Conservation (phyloP, 2,329 filamentous ascomycete species). For the Emergomyces orientalis region DNA sequence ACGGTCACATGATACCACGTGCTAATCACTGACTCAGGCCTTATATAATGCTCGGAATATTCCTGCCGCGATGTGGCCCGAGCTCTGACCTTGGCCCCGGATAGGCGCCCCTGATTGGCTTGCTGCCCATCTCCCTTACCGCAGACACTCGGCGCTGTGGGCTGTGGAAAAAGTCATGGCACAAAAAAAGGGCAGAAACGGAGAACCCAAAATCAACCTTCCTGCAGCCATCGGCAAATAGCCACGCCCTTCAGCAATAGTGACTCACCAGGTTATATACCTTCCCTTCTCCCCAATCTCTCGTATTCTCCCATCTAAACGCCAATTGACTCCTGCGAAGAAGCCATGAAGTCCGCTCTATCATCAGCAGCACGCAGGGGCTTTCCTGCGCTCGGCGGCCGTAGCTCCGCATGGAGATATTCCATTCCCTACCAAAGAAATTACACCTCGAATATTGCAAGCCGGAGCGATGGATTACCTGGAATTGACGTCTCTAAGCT, state of each 20-base stretch:
- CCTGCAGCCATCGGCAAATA: background rate
- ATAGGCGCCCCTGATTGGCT: background rate
- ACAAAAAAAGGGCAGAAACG: background rate
- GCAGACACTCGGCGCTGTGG: background rate
- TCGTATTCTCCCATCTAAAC: background rate
- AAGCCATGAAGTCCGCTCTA: background rate
- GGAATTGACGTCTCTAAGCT: conserved; percentile 72
- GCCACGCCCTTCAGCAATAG: background rate
- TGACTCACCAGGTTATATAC: background rate
- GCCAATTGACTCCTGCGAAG: background rate
- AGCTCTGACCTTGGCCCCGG: background rate
- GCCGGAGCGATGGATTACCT: conserved; percentile 38
- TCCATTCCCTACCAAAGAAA: conserved; percentile 32
- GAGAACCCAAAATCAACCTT: background rate
- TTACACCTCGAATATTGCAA: conserved; percentile 33
- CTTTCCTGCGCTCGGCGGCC: background rate
- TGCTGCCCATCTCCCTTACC: background rate
- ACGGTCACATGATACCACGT: background rate
- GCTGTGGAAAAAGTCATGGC: background rate
- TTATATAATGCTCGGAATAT: background rate
- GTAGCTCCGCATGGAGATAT: conserved; percentile 1
- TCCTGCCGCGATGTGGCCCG: background rate
- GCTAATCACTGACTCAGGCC: background rate
- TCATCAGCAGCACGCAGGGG: background rate
- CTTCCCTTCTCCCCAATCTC: background rate